Evolutionary conservation across 495 filamentous ascomycete species (phyloP).

Genomic region (Tuber calosporum): DNA sequence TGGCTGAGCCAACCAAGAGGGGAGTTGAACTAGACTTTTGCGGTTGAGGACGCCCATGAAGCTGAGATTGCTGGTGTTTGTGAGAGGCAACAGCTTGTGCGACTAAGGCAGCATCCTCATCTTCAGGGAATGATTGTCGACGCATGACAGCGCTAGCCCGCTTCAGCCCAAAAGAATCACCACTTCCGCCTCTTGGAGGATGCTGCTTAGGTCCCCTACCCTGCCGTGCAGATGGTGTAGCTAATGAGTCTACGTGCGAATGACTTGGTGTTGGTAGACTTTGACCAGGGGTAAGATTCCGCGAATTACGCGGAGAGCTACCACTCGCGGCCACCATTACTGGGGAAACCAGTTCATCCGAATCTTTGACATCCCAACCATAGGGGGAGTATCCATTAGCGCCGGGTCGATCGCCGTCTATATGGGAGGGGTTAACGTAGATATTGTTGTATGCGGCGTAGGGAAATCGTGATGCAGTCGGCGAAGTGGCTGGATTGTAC

Average conservation of each 20-base stretch:
- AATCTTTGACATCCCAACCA: constrained; percentile 34
- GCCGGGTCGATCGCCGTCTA: constrained; percentile 35
- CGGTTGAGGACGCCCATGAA: constrained; percentile 23
- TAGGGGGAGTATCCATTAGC: constrained; percentile 38
- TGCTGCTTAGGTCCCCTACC: constrained; percentile 27
- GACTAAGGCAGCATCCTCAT: constrained; percentile 36
- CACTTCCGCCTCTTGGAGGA: constrained; percentile 29
- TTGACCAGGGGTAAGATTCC: constrained; percentile 40
- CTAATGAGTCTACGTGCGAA: constrained; percentile 35
- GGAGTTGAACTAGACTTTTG: constrained; percentile 23
- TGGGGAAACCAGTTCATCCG: constrained; percentile 34
- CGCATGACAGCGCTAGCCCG: constrained; percentile 34
- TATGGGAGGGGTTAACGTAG: constrained; percentile 33
- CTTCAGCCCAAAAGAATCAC: constrained; percentile 35
- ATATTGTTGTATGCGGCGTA: constrained; percentile 36
- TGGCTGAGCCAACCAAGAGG: constrained; percentile 20
- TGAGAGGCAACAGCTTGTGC: constrained; percentile 21
- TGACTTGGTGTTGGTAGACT: constrained; percentile 30
- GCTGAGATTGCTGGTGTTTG: constrained; percentile 16
- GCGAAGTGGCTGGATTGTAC: constrained; percentile 34
- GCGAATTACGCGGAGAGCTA: constrained; percentile 40
- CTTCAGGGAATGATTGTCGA: constrained; percentile 30
- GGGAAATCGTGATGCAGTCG: constrained; percentile 31
- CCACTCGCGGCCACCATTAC: constrained; percentile 24
- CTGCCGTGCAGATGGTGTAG: constrained; percentile 29